Evolutionary conservation across 2,329 filamentous ascomycete species (phyloP), one percentile per base, ranked within the genome.

Genomic region (Sphaerulina populicola): DNA sequence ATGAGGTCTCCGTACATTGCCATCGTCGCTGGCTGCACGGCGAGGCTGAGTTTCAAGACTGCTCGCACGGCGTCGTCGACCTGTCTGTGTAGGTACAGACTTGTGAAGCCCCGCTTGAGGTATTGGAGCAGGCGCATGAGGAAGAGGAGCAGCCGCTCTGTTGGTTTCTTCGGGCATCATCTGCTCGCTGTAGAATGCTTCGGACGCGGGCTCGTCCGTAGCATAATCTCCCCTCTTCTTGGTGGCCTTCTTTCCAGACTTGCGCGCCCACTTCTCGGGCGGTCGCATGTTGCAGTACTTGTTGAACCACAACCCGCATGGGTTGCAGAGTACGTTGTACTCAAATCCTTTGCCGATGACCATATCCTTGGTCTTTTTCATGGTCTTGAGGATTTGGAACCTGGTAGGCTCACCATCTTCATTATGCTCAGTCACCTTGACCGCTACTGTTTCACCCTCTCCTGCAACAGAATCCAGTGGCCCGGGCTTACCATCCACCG

Each of bases 281-380:
- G 93, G 93, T 7, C 93, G 83, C 74, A 94, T 93, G 21, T 74
- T 77, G 64, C 86, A 88, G 69, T 85, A 88, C 64, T 96, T 97
- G 54, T 83, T 82, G 60, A 98, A 83, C 88, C 89, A 98, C 38
- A 98, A 82, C 14, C 93, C 93, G 66, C 93, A 98, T 52, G 91
- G 89, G 67, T 98, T 98, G 75, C 93, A 98, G 35, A 97, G 78
- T 27, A 86, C 77, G 50, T 87, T 78, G 60, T 87, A 80, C 40
- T 77, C 78, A 75, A 86, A 96, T 37, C 66, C 64, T 10, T 66
- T 59, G 4, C 60, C 61, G 27, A 60, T 56, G 11, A 54, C 49
- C n/a, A 49, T 55, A 4, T 63, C 58, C 43, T 62, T 66, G n/a
- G 49, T 63, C 57, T 55, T 77, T 76, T 66, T 82, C 84, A 65